A percentile compares a stretch with the other conserved stretches of the same genome.
These are phyloP conservation scores for Barnettozyma sucrosica DNA, from an alignment of 805 yeast species.

Conservation along the genomic window DNA sequence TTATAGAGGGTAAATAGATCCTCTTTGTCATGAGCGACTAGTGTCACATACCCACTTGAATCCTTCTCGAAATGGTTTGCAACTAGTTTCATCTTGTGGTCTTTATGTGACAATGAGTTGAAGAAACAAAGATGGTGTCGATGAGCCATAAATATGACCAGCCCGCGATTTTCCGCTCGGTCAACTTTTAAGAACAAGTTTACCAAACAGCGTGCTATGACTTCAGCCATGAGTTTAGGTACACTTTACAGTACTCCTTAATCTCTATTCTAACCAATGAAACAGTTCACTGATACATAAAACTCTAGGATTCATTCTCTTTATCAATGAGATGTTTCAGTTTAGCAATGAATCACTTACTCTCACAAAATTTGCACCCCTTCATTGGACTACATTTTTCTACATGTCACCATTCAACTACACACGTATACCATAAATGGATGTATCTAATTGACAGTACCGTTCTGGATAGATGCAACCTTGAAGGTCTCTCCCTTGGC, in stretches of 20 bases:
- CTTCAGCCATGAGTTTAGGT: too few relatives aligned
- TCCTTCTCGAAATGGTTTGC: constrained; percentile 49
- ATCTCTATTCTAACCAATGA: too few relatives aligned
- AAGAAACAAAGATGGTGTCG: neutral
- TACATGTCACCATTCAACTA: neutral
- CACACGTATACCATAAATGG: neutral
- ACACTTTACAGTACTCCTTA: too few relatives aligned
- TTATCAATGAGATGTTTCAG: too few relatives aligned
- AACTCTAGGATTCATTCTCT: too few relatives aligned
- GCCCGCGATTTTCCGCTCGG: neutral
- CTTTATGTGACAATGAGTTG: neutral
- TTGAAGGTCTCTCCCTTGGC: constrained; percentile 73
- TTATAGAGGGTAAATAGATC: constrained; percentile 89
- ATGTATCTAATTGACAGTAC: constrained; percentile 63
- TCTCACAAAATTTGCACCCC: too few relatives aligned
- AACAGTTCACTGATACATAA: too few relatives aligned
- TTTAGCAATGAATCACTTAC: too few relatives aligned
- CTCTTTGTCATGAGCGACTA: constrained; percentile 83
- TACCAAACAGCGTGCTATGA: too few relatives aligned
- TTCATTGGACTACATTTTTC: too few relatives aligned
- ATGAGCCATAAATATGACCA: neutral
- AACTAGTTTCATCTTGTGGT: constrained; percentile 47
- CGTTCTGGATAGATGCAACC: constrained; percentile 65
- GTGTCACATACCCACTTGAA: constrained; percentile 55
- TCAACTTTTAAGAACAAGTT: too few relatives aligned